Base-by-base conservation (phyloP, 441 rosid species). In the Syzygium syzygioides region DNA sequence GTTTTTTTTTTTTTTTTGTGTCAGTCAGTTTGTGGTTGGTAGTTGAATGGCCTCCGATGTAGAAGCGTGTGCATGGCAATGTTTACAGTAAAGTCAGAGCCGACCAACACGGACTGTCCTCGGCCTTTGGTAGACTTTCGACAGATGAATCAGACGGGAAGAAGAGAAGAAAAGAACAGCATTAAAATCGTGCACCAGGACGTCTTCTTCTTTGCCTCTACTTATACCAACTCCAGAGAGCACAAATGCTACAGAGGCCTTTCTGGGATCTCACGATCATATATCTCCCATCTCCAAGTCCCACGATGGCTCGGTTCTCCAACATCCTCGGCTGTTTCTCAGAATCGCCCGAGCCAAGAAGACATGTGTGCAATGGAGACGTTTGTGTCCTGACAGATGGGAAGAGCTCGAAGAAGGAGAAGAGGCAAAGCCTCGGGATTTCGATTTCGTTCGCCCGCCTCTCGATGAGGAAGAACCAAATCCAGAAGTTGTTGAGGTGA, bases 281-380 rank as follows among this genome's bases (percentile, higher is more conserved):
- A 7, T 32, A 23, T 32, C 62, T 85, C 14, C 14, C 79, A 13
- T 55, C 68, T 7, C 62, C 71, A 80, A 26, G 28, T 34, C 66
- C 87, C 53, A 45, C 48, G 48, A 95, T 93, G 95, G 90, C 95
- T 71, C 89, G 88, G 60, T 84, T 93, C 87, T 87, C 91, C 26
- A 92, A 88, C 87, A 53, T 94, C 86, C 92, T 91, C 86, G n/a
- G 93, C 15, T 95, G 95, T 85, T 94, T 93, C 37, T 37, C 90
- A 14, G 93, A 92, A 10, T 32, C 92, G 5, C 30, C 89, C 90
- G 10, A 90, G 83, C 79, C 79, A 25, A 66, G 85, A 37, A 54
- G 71, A 12, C 90, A 90, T 50, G 90, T 92, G 1, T 95, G 96
- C 86, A 85, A 92, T 45, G 95, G 95, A 3, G 95, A 93, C 59